These are phyloP conservation scores for Canariomyces notabilis DNA, from an alignment of 2,329 filamentous ascomycete genomes.

Conservation along the genomic window DNA sequence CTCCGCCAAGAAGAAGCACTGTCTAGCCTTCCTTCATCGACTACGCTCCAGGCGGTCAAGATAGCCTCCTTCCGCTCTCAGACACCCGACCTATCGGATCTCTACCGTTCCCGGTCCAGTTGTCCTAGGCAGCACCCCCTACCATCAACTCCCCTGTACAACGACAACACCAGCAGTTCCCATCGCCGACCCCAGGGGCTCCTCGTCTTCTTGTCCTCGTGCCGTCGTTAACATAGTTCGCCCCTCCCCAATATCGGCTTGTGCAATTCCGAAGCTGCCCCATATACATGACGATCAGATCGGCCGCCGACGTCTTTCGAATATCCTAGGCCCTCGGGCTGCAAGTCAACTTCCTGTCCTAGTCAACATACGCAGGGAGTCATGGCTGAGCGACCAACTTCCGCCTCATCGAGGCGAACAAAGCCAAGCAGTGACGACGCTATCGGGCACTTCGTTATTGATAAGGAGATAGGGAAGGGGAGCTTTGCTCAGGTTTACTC, in stretches of 20 bases:
- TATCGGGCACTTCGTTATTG: slow-evolving; percentile 73
- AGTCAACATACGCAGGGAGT: slow-evolving; percentile 26
- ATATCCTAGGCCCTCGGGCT: slow-evolving; percentile 31
- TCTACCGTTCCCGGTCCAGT: slow-evolving; percentile 22
- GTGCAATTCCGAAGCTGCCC: slow-evolving; percentile 16
- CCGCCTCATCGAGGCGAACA: slow-evolving; percentile 27
- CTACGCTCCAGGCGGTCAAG: slow-evolving; percentile 4
- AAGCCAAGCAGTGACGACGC: slow-evolving; percentile 31
- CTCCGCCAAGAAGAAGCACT: slow-evolving; percentile 13
- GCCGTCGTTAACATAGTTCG: neutral
- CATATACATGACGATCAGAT: slow-evolving; percentile 31
- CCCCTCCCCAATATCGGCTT: neutral
- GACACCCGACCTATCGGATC: slow-evolving; percentile 23
- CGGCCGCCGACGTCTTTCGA: slow-evolving; percentile 25
- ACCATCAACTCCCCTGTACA: slow-evolving; percentile 1
- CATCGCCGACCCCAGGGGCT: slow-evolving; percentile 7
- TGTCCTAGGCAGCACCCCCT: slow-evolving; percentile 20
- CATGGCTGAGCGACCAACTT: slow-evolving; percentile 27
- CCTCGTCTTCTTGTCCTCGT: slow-evolving; percentile 14
- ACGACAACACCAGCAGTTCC: slow-evolving; percentile 2
- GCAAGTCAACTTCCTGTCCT: slow-evolving; percentile 25
- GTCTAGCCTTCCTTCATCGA: slow-evolving; percentile 2
- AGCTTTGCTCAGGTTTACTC: slow-evolving; percentile 96
- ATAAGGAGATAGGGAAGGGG: slow-evolving; percentile 90
- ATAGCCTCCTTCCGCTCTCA: slow-evolving; percentile 1